Evolutionary conservation across 805 yeast genomes (phyloP).

Genomic region (Candida multigemmis): DNA sequence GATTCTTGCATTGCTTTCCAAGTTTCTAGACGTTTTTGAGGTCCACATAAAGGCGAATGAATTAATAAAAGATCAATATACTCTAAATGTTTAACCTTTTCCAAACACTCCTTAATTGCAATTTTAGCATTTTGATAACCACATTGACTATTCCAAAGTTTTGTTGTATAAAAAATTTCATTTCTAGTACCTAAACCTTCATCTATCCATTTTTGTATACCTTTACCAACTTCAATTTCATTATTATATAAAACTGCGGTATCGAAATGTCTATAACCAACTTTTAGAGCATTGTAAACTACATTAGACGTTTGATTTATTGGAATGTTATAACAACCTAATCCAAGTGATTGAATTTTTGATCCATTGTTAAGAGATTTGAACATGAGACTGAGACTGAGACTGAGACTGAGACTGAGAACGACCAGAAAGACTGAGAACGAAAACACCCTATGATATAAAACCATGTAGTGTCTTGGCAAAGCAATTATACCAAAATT

Average conservation of each 20-base stretch:
- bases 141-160: conserved; percentile 60
- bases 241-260: conserved; percentile 65
- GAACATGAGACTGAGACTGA: too few species aligned
- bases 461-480: too few species aligned
- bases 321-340: conserved; percentile 41
- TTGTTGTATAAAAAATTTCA: conserved; percentile 49
- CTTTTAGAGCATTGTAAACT: conserved; percentile 51
- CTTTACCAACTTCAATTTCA: conserved; percentile 62
- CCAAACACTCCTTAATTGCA: conserved; percentile 51
- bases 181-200: conserved; percentile 19
- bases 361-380: conserved; percentile 22
- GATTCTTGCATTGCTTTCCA: conserved; percentile 52
- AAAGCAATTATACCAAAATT: too few species aligned
- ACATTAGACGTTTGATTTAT: conserved; percentile 21
- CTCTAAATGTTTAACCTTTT: conserved; percentile 40
- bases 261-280: conserved; percentile 68
- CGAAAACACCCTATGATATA: too few species aligned
- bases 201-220: conserved; percentile 34
- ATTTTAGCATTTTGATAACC: conserved; percentile 48
- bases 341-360: conserved; percentile 37
- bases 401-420: too few species aligned
- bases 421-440: too few species aligned
- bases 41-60: conserved; percentile 44
- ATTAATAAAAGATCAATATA: conserved; percentile 68
- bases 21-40: conserved; percentile 34